phyloP scores from a whole-genome alignment of 495 filamentous ascomycete genomes.

The Xylaria castorea region DNA sequence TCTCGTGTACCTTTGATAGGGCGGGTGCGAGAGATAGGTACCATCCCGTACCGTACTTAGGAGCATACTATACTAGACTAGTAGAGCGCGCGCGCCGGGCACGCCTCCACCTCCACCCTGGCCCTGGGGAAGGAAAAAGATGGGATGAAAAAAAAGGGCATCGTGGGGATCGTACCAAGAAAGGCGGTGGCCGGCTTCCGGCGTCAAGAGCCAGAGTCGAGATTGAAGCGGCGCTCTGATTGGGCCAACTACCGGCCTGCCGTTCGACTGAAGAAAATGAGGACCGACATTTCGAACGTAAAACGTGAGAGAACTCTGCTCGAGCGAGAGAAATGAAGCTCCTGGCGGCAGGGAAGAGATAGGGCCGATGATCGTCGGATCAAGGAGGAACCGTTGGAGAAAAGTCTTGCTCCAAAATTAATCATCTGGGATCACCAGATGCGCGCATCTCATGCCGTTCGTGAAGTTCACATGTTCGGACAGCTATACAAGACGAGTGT shows the following conservation, averaged over 20 bases:
- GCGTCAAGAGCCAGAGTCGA: conserved; percentile 22
- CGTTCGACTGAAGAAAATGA: conserved; percentile 19
- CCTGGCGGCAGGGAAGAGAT: conserved; percentile 19
- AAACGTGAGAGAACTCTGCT: conserved; percentile 21
- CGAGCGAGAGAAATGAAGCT: neutral
- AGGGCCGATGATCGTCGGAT: conserved; percentile 26
- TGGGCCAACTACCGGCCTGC: neutral
- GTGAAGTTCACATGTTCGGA: conserved; percentile 11
- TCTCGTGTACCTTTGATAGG: conserved; percentile 20
- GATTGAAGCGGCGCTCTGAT: conserved; percentile 2
- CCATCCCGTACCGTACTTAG: conserved; percentile 7
- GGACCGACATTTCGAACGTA: conserved; percentile 22
- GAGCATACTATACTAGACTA: neutral
- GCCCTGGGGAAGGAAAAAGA: conserved; percentile 1
- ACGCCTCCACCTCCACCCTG: conserved; percentile 3
- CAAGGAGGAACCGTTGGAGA: conserved; percentile 24
- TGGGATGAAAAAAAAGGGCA: conserved; percentile 21
- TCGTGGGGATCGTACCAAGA: conserved; percentile 19
- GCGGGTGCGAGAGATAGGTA: conserved; percentile 2
- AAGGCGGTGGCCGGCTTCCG: conserved; percentile 16
- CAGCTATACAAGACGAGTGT: neutral
- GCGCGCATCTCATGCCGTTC: conserved; percentile 13
- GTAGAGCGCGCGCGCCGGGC: neutral
- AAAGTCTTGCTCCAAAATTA: conserved; percentile 7
- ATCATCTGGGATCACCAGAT: conserved; percentile 13